A percentile compares a stretch with the other conserved stretches of the same genome.
Conservation (phyloP, 2,329 filamentous ascomycete genomes). For the Delphinella strobiligena region DNA sequence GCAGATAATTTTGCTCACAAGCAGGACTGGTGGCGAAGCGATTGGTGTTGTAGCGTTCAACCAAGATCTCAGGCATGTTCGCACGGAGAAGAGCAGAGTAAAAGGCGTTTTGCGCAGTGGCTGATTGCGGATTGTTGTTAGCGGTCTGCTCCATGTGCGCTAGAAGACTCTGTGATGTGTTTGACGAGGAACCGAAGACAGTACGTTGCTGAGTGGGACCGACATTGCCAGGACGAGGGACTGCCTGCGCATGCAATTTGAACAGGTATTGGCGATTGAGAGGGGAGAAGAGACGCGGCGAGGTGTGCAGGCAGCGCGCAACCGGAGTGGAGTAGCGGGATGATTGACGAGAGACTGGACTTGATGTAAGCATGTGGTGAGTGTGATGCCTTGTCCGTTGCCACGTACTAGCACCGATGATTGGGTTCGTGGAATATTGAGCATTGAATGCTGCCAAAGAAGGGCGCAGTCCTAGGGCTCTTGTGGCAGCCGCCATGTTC, state of each 20-base stretch:
- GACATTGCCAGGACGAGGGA: conserved; percentile 10
- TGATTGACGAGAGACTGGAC: conserved; percentile 20
- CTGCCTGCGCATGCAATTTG: conserved; percentile 19
- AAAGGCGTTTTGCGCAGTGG: conserved; percentile 82
- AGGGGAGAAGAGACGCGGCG: conserved; percentile 26
- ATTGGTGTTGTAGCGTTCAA: conserved; percentile 79
- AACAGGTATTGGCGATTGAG: conserved; percentile 23
- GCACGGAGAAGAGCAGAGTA: conserved; percentile 84
- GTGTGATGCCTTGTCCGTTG: too few relatives aligned
- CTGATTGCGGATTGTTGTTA: conserved; percentile 81
- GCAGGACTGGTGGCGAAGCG: conserved; percentile 70
- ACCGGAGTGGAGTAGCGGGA: conserved; percentile 24
- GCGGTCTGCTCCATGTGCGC: conserved; percentile 82
- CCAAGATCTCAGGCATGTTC: conserved; percentile 84
- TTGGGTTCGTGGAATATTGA: conserved; percentile 8
- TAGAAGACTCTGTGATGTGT: conserved; percentile 46
- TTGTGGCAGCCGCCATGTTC: conserved; percentile 14
- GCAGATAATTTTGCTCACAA: conserved; percentile 67
- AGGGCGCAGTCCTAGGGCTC: background rate
- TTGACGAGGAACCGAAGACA: conserved; percentile 27
- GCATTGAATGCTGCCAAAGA: conserved; percentile 8
- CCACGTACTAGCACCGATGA: conserved; percentile 15
- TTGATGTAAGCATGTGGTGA: too few relatives aligned
- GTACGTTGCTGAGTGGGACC: conserved; percentile 26
- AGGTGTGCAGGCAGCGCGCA: conserved; percentile 15